These are phyloP conservation scores for Geranomyces variabilis DNA, from an alignment of 192 early-diverging fungal species.

Conservation along the genomic window DNA sequence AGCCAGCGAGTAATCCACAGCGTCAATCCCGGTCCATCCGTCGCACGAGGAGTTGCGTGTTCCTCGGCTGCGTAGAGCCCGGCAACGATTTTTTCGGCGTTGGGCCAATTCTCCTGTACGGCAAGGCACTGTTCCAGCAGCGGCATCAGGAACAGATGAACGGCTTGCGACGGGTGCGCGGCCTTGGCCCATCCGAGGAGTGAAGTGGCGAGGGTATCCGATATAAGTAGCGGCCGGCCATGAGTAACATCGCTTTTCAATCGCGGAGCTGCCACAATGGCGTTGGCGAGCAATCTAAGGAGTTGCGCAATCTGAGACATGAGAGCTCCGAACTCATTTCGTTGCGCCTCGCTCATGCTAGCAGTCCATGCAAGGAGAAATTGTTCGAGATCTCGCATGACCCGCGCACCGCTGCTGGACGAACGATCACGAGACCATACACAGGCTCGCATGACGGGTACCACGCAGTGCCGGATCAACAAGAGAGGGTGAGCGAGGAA, in stretches of 20 bases:
- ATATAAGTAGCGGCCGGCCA: not conserved
- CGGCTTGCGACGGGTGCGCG: not conserved
- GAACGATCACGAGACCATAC: slow-evolving; percentile 10
- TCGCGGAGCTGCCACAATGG: slow-evolving; percentile 1
- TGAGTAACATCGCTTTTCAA: not conserved
- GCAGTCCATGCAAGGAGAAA: not conserved
- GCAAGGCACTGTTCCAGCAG: slow-evolving; percentile 12
- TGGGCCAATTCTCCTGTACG: slow-evolving; percentile 8
- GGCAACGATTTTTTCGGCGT: slow-evolving; percentile 3
- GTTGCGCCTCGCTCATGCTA: not conserved
- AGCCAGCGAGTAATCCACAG: slow-evolving; percentile 17
- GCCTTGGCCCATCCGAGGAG: not conserved
- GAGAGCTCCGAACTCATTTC: not conserved
- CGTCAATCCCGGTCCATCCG: not conserved
- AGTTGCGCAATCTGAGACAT: not conserved
- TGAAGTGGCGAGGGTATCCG: slow-evolving; percentile 1
- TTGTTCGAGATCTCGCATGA: not conserved
- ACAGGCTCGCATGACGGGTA: slow-evolving; percentile 8
- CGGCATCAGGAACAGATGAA: slow-evolving; percentile 15
- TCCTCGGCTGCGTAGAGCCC: slow-evolving; percentile 2
- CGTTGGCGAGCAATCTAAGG: not conserved
- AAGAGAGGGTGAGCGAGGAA: slow-evolving; percentile 14
- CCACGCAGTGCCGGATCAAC: slow-evolving; percentile 1
- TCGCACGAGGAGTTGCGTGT: not conserved
- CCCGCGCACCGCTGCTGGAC: not conserved